These are phyloP conservation scores for Graphilbum ipis-grandicollis DNA, from an alignment of 2,329 filamentous ascomycete genomes.

Conservation along the genomic window DNA sequence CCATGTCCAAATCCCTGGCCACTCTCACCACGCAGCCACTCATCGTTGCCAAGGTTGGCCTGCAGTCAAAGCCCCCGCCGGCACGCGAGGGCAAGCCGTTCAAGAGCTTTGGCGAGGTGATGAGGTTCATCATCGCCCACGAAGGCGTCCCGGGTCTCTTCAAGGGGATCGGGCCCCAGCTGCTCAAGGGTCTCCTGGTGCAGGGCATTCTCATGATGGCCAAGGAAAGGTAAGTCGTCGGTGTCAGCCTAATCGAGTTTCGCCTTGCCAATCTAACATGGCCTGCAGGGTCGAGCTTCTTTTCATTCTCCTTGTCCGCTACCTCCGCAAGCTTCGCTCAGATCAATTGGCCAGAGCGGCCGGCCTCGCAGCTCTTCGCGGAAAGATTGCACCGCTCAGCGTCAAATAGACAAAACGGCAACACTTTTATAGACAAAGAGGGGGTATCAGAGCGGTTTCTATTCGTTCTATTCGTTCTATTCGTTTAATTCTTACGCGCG, in stretches of 20 bases:
- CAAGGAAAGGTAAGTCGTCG: slow-evolving; percentile 63
- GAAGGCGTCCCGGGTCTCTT: slow-evolving; percentile 76
- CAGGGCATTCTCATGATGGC: slow-evolving; percentile 98
- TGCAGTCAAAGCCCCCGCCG: slow-evolving; percentile 84
- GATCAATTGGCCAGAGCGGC: slow-evolving; percentile 50
- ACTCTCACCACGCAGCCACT: slow-evolving; percentile 87
- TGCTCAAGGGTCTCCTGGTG: slow-evolving; percentile 80
- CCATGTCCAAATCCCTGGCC: slow-evolving; percentile 80
- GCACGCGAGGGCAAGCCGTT: slow-evolving; percentile 77
- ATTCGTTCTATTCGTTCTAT: too few species aligned
- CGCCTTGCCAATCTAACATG: slow-evolving; percentile 3
- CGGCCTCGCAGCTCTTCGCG: slow-evolving; percentile 43
- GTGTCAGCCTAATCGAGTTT: neutral
- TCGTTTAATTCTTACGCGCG: too few species aligned
- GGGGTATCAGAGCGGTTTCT: too few species aligned
- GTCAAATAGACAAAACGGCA: too few species aligned
- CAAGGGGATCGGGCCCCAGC: slow-evolving; percentile 91
- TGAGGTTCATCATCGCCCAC: slow-evolving; percentile 80
- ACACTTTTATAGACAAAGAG: too few species aligned
- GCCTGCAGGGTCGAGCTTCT: slow-evolving; percentile 58
- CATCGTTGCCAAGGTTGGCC: slow-evolving; percentile 92
- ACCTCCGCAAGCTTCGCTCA: slow-evolving; percentile 52
- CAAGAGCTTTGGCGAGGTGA: slow-evolving; percentile 83
- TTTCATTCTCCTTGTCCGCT: slow-evolving; percentile 75
- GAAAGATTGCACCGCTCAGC: slow-evolving; percentile 16